Evolutionary conservation across 345 rosid species (phyloP).

Genomic region (Lepidium aucheri): DNA sequence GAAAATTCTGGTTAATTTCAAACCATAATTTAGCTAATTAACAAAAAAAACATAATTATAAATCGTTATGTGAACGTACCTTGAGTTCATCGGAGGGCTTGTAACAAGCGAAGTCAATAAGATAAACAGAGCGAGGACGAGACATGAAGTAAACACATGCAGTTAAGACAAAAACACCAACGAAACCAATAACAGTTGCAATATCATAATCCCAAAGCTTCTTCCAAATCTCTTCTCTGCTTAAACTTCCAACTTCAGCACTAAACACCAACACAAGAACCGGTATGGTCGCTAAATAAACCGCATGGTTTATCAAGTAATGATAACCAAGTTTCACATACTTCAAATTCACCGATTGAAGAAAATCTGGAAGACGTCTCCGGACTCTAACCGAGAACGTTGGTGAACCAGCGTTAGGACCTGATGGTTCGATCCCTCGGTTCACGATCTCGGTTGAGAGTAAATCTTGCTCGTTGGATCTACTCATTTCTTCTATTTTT

Average conservation of each 20-base stretch:
- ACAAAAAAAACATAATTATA: too few relatives aligned
- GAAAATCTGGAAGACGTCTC: constrained; percentile 83
- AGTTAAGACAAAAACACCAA: constrained; percentile 63
- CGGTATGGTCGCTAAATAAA: constrained; percentile 88
- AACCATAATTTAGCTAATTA: too few relatives aligned
- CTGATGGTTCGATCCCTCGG: constrained; percentile 83
- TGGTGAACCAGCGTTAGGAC: constrained; percentile 79
- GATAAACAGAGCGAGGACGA: constrained; percentile 75
- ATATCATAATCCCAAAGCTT: constrained; percentile 85
- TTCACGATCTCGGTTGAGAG: constrained; percentile 87
- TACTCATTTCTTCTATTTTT: too few relatives aligned
- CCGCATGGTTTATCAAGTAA: constrained; percentile 87
- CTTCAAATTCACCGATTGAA: constrained; percentile 90
- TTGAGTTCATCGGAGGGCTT: constrained; percentile 73
- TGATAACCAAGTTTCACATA: constrained; percentile 93
- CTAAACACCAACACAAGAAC: constrained; percentile 68
- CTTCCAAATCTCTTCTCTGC: constrained; percentile 77
- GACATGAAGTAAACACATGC: constrained; percentile 73
- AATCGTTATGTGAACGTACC: constrained; percentile 40
- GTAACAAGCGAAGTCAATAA: constrained; percentile 77
- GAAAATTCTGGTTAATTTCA: too few relatives aligned
- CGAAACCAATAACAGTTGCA: constrained; percentile 55
- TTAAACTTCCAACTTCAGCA: constrained; percentile 81
- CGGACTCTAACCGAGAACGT: constrained; percentile 93
- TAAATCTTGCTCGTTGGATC: constrained; percentile 59